A percentile compares a stretch with the other conserved stretches of the same genome.
These are phyloP conservation scores for Aaosphaeria arxii DNA, from an alignment of 2,329 filamentous ascomycete species.

Conservation along the genomic window DNA sequence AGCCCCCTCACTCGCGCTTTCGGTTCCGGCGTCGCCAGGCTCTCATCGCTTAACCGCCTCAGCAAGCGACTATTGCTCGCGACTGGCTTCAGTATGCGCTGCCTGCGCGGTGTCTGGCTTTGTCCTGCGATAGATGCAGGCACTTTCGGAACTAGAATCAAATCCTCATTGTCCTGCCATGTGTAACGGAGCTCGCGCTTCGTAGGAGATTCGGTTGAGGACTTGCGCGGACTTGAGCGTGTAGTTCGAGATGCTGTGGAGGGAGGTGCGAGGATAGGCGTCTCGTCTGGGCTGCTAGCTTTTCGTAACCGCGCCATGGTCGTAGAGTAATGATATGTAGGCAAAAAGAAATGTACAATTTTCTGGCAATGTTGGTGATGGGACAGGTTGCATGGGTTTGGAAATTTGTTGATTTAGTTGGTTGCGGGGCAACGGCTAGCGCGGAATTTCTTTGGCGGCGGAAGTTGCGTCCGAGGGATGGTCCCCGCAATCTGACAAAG, in stretches of 20 bases:
- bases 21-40: constrained; percentile 25
- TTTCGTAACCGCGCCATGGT: constrained; percentile 36
- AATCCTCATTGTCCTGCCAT: constrained; percentile 20
- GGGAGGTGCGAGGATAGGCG: constrained; percentile 17
- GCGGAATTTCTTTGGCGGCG: neutral
- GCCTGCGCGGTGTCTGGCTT: constrained; percentile 23
- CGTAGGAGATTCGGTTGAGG: constrained; percentile 15
- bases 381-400: neutral
- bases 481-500: too few relatives aligned
- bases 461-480: too few relatives aligned
- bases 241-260: constrained; percentile 11
- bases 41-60: constrained; percentile 25
- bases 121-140: neutral
- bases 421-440: constrained; percentile 6
- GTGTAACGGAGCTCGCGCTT: constrained; percentile 21
- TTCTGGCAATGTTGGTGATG: neutral
- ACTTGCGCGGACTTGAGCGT: constrained; percentile 27
- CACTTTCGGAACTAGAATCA: constrained; percentile 19
- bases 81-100: constrained; percentile 30
- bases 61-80: constrained; percentile 29
- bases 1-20: constrained; percentile 11
- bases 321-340: neutral
- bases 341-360: neutral
- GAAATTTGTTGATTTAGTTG: constrained; percentile 8
- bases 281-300: neutral